Evolutionary conservation across 2,329 filamentous ascomycete species (phyloP), one percentile per base, ranked within the genome.

Genomic region (Ceratocystis destructans): DNA sequence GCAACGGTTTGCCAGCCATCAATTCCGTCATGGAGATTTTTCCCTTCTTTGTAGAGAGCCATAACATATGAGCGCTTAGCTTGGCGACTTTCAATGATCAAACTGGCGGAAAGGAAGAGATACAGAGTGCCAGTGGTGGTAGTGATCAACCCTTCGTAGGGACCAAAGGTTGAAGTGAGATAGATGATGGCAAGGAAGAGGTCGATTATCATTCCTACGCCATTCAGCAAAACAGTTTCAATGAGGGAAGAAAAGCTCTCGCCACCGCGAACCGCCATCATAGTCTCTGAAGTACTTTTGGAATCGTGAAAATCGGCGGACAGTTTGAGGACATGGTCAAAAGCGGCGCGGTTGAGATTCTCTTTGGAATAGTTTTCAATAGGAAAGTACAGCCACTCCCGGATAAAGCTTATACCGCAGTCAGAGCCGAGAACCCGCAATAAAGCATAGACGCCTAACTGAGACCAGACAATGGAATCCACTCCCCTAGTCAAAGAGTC

Each of bases 121-220:
- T 85, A 84, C 3, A 84, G 75, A 10, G 81, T 76, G 5, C 80
- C 80, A 0, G 82, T 84, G 5, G 82, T 80, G 48, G 85, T 75
- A 2, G 83, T 83, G 69, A 86, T 85, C 62, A 86, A 79, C 15
- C 82, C 82, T 72, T 86, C 83, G 69, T 86, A 85, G 0, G 82
- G 79, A 2, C 82, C 82, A 69, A 85, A 83, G 2, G 77, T 81
- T 67, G 80, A 73, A 1, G 83, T 82, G 33, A 87, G 77, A 69
- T 86, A 87, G 25, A 81, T 74, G 48, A 85, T 80, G 4, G 84
- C 84, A 37, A 86, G 76, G 3, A 76, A 72, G 72, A 87, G 77
- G 71, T 87, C 84, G 64, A 84, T 79, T 2, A 87, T 71, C 79
- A 83, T 84, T 2, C 84, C 83, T 4, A 83, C 73, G 5, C 83